Base-by-base conservation (phyloP, 495 filamentous ascomycete genomes). In the Trichoderma virens region DNA sequence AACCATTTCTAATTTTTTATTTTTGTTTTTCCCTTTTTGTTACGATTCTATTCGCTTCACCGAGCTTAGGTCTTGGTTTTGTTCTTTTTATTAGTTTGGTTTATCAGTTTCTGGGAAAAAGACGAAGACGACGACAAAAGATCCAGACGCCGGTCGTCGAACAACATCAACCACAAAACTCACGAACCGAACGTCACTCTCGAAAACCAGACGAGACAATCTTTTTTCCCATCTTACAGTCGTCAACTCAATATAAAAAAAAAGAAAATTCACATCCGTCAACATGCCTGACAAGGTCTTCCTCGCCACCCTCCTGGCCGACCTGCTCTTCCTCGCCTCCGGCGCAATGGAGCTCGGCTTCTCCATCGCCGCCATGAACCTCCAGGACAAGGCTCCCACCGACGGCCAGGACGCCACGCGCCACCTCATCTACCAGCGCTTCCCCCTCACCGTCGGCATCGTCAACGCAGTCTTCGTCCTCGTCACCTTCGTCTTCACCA, bases 341-440 rank as follows among this genome's bases (percentile, higher is more conserved):
- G 89, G 88, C 67, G 80, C 79, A 62, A 76, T 91, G 62, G 78
- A 90, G 65, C 69, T 90, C 63, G 81, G 78, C 62, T 87, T 88
- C 67, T 83, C 85, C 25, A 68, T 90, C 68, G 77, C 86, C 65
- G 79, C 80, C 64, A 63, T 82, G 79, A 75, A 80, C 76, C 74
- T 76, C 71, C 67, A 76, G 72, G 68, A 75, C 78, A 72, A 76
- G 71, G 34, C 68, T 67, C 65, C 77, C 66, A 63, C 75, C 69
- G 65, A 88, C 73, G 70, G 75, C 73, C 62, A 74, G 72, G 65
- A 87, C 76, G 85, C 88, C 20, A 87, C 87, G 35, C 76, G 81
- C 61, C 80, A 88, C 68, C 69, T 91, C 31, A 71, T 92, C 34
- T 82, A 90, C 70, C 72, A 76, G 64, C 74, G 76, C 66, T 83